Evolutionary conservation across 257 asterid genomes (phyloP).

Genomic region (Capsicum chinense): DNA sequence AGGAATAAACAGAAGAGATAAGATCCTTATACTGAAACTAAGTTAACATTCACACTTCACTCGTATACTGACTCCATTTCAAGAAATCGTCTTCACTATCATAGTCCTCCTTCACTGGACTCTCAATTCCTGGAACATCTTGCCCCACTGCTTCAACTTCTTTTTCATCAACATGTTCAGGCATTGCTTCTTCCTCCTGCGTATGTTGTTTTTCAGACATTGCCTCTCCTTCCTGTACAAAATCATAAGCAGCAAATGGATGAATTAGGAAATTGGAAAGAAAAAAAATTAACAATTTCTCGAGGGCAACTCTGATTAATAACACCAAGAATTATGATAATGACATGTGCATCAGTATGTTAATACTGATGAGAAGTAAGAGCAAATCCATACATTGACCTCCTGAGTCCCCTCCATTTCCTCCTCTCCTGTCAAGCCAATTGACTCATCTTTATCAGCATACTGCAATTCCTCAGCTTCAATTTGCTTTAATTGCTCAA

Average conservation of each 20-base stretch:
- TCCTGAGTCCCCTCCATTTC: constrained; percentile 46
- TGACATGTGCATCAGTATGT: background rate
- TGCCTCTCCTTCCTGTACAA: constrained; percentile 50
- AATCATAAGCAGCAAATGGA: background rate
- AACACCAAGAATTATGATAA: background rate
- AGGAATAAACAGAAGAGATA: background rate
- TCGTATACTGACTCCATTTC: constrained; percentile 55
- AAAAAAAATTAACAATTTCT: background rate
- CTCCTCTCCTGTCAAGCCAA: constrained; percentile 50
- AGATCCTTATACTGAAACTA: constrained; percentile 1
- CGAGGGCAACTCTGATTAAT: background rate
- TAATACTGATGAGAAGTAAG: constrained; percentile 11
- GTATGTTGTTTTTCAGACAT: constrained; percentile 37
- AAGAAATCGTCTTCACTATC: constrained; percentile 57
- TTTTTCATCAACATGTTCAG: constrained; percentile 43
- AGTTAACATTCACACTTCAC: constrained; percentile 40
- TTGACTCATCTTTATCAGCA: constrained; percentile 42
- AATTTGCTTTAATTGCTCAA: constrained; percentile 53
- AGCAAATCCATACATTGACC: constrained; percentile 44
- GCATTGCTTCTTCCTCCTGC: constrained; percentile 53
- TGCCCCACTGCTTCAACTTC: constrained; percentile 35
- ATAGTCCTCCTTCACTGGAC: constrained; percentile 41
- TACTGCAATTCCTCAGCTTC: constrained; percentile 57
- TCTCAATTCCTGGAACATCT: constrained; percentile 38
- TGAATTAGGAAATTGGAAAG: constrained; percentile 18